Conservation (phyloP, 2,329 filamentous ascomycete genomes). For the Dryadomyces sulphureus region DNA sequence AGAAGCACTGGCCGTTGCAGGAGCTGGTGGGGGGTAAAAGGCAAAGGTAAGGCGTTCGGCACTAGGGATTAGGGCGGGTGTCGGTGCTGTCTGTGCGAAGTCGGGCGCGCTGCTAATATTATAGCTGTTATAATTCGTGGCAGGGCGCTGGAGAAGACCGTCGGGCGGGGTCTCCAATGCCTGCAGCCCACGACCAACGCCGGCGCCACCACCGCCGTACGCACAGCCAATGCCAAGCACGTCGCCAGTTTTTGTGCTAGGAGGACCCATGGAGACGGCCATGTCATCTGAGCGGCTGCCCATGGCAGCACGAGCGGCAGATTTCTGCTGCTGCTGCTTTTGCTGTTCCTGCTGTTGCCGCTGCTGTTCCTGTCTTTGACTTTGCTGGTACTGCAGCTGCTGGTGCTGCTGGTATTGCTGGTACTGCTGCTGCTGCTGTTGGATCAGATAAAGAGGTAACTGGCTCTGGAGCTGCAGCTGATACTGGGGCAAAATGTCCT, state of each 20-base stretch:
- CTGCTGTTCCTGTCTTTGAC: constrained; percentile 6
- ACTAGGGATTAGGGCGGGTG: background rate
- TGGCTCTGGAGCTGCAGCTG: background rate
- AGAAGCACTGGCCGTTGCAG: background rate
- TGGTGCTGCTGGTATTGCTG: constrained; percentile 7
- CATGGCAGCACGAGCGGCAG: too few relatives aligned
- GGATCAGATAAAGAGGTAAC: constrained; percentile 8
- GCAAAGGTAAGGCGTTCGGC: background rate
- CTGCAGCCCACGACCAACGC: background rate
- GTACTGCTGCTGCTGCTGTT: constrained; percentile 10
- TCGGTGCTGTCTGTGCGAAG: background rate
- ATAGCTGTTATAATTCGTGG: background rate
- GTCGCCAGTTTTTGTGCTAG: background rate
- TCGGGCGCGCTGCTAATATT: background rate
- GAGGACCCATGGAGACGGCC: too few relatives aligned
- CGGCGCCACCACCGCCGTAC: background rate
- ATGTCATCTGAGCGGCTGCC: too few relatives aligned
- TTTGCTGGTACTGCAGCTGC: background rate
- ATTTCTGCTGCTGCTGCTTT: constrained; percentile 5
- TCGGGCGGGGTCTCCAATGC: background rate
- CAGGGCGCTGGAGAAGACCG: background rate
- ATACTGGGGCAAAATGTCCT: background rate
- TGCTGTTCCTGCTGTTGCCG: constrained; percentile 4
- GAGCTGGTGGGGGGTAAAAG: background rate
- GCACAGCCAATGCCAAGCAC: background rate